A percentile compares a stretch with the other conserved stretches of the same genome.
These are phyloP conservation scores for Pichia pseudocactophila DNA, from an alignment of 805 yeast species.

Conservation along the genomic window DNA sequence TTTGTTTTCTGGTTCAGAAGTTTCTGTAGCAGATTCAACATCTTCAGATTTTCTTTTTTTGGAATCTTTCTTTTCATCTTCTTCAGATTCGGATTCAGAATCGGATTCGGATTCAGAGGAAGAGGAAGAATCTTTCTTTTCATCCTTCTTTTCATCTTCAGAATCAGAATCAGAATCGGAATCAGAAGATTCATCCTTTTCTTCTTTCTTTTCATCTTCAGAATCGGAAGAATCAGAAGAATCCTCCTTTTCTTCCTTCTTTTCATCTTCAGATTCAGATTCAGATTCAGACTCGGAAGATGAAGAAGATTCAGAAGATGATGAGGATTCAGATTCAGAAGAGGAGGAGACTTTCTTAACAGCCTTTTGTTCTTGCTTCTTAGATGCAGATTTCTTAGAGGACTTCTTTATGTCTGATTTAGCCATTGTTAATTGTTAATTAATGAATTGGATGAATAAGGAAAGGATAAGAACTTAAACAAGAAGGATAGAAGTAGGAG, in stretches of 20 bases:
- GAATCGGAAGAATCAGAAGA: constrained; percentile 17
- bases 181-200: constrained; percentile 21
- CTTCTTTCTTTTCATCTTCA: constrained; percentile 17
- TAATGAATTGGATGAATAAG: background rate
- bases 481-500: background rate
- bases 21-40: constrained; percentile 20
- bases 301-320: constrained; percentile 18
- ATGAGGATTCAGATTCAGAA: constrained; percentile 21
- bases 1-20: constrained; percentile 39
- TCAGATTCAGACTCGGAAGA: constrained; percentile 19
- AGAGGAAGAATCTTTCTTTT: constrained; percentile 6
- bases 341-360: constrained; percentile 18
- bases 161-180: constrained; percentile 23
- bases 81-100: constrained; percentile 16
- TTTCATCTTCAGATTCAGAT: constrained; percentile 14
- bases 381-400: constrained; percentile 19
- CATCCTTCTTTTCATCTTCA: constrained; percentile 11
- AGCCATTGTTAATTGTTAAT: constrained; percentile 17
- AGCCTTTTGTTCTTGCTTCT: constrained; percentile 18
- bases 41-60: constrained; percentile 33
- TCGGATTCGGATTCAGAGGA: constrained; percentile 16
- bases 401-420: constrained; percentile 21
- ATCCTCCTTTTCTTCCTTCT: constrained; percentile 19
- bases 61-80: constrained; percentile 24
- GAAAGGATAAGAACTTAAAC: background rate